phyloP scores from a whole-genome alignment of 192 early-diverging fungal genomes.

The Coemansia sp. region DNA sequence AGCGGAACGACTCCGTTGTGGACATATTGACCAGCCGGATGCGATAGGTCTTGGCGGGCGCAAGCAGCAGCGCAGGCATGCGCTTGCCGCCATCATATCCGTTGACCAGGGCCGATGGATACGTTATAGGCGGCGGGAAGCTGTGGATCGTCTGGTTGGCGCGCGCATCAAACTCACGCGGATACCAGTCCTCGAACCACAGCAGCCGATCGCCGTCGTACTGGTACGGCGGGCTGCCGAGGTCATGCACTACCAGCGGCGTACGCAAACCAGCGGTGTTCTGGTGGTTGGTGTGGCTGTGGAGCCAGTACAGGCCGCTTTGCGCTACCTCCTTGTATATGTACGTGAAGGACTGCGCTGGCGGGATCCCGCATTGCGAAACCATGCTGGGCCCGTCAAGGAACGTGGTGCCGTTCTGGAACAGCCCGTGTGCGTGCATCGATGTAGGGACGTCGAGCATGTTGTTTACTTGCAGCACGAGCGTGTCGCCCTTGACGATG shows the following conservation, averaged over 20 bases:
- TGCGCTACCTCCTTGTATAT: constrained; percentile 44
- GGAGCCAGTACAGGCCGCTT: constrained; percentile 78
- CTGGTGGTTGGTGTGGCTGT: constrained; percentile 64
- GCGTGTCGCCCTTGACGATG: constrained; percentile 24
- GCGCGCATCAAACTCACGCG: constrained; percentile 13
- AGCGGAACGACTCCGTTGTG: constrained; percentile 64
- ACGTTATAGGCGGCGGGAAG: constrained; percentile 56
- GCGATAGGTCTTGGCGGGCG: constrained; percentile 74
- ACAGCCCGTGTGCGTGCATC: constrained; percentile 74
- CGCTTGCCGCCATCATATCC: constrained; percentile 51
- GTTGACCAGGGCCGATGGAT: constrained; percentile 25
- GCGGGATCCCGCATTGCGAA: constrained; percentile 73
- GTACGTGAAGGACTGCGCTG: constrained; percentile 63
- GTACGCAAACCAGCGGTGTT: constrained; percentile 77
- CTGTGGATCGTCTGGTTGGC: constrained; percentile 42
- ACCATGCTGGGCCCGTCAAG: constrained; percentile 65
- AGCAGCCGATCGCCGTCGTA: constrained; percentile 61
- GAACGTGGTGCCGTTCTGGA: constrained; percentile 63
- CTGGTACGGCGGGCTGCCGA: constrained; percentile 43
- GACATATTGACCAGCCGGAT: constrained; percentile 74
- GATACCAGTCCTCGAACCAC: constrained; percentile 69
- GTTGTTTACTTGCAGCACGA: constrained; percentile 33
- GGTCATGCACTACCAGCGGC: constrained; percentile 63
- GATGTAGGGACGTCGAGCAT: constrained; percentile 57
- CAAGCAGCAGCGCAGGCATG: constrained; percentile 54